Conservation (phyloP, 2,329 filamentous ascomycete species). For the Alternaria atra region DNA sequence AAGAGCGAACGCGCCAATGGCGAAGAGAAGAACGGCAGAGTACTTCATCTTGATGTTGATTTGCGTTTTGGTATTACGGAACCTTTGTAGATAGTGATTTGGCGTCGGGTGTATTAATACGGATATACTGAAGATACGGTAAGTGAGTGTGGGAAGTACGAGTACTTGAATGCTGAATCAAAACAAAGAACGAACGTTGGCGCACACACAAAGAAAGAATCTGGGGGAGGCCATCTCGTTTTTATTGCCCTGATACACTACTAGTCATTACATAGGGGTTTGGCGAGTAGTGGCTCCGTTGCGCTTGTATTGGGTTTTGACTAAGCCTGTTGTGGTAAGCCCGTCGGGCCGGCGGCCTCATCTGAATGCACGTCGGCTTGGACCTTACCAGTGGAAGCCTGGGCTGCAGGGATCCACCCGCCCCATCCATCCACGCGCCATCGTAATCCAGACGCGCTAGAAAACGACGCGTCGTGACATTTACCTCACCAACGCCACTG, state of each 20-base stretch:
- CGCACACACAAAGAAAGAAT: slow-evolving; percentile 18
- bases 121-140: slow-evolving; percentile 16
- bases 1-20: slow-evolving; percentile 55
- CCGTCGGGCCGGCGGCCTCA: slow-evolving; percentile 11
- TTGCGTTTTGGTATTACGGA: slow-evolving; percentile 17
- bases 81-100: not conserved
- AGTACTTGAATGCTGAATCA: slow-evolving; percentile 12
- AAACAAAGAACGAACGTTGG: slow-evolving; percentile 33
- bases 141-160: slow-evolving; percentile 31
- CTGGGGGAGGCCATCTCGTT: slow-evolving; percentile 15
- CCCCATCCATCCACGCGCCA: slow-evolving; percentile 23
- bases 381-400: slow-evolving; percentile 27
- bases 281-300: slow-evolving; percentile 10
- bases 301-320: slow-evolving; percentile 18
- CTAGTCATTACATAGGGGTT: slow-evolving; percentile 18
- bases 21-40: slow-evolving; percentile 57
- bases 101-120: slow-evolving; percentile 27
- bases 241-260: slow-evolving; percentile 18
- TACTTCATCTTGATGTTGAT: slow-evolving; percentile 53
- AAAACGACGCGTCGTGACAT: slow-evolving; percentile 34
- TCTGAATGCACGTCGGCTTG: slow-evolving; percentile 25
- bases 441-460: slow-evolving; percentile 31
- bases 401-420: slow-evolving; percentile 29
- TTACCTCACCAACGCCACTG: slow-evolving; percentile 26
- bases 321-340: slow-evolving; percentile 16